Evolutionary conservation across 2,329 filamentous ascomycete species (phyloP).

Genomic region (Cryoendolithus antarcticus): DNA sequence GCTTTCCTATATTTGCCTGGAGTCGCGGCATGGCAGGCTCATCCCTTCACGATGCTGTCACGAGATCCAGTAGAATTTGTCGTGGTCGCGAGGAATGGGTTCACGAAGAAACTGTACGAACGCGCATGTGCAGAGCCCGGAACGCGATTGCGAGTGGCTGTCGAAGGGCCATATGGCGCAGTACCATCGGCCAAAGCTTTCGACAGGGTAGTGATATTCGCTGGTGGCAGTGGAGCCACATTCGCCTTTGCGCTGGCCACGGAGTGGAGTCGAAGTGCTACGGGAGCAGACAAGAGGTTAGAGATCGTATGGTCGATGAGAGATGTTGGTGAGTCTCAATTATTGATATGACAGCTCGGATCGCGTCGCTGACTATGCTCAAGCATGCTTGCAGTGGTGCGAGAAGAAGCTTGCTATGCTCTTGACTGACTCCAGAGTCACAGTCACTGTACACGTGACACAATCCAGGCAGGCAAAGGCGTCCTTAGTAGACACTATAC

Average conservation of each 20-base stretch:
- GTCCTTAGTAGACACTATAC: not conserved
- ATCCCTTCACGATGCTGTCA: slow-evolving; percentile 14
- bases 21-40: slow-evolving; percentile 8
- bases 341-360: no score
- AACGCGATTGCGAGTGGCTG: slow-evolving; percentile 6
- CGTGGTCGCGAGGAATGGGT: slow-evolving; percentile 11
- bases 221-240: slow-evolving; percentile 48
- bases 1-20: slow-evolving; percentile 15
- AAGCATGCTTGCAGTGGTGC: slow-evolving; percentile 37
- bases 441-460: slow-evolving; percentile 42
- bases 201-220: slow-evolving; percentile 45
- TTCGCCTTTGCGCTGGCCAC: slow-evolving; percentile 46
- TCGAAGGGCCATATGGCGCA: slow-evolving; percentile 20
- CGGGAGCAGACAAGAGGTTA: slow-evolving; percentile 33
- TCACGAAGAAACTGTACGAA: slow-evolving; percentile 11
- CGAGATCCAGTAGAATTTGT: slow-evolving; percentile 10
- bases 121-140: slow-evolving; percentile 9
- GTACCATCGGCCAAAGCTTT: slow-evolving; percentile 38
- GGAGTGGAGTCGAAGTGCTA: slow-evolving; percentile 24
- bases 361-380: not conserved
- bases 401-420: slow-evolving; percentile 36
- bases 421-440: slow-evolving; percentile 31
- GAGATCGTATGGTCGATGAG: slow-evolving; percentile 26
- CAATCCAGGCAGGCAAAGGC: slow-evolving; percentile 1
- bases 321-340: slow-evolving; percentile 5